Evolutionary conservation across 768 basidiomycete genomes (phyloP).

Genomic region (Candolleomyces aberdarensis): DNA sequence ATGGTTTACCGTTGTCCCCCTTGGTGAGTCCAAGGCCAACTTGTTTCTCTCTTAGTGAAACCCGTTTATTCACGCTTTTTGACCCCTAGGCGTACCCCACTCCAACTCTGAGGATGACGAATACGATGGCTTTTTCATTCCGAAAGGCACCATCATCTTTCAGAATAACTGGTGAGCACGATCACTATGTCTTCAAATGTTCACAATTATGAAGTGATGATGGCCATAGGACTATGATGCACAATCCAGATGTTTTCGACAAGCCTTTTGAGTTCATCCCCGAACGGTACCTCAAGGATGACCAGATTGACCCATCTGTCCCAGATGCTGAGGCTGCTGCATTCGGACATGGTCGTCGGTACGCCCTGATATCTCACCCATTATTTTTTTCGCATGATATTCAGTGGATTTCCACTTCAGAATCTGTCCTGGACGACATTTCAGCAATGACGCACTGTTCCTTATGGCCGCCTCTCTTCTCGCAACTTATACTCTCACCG

Average conservation of each 20-base stretch:
- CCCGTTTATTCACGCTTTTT: background rate
- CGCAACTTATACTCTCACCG: constrained; percentile 10
- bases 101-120: constrained; percentile 6
- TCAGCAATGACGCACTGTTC: constrained; percentile 42
- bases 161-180: constrained; percentile 25
- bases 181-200: too few species aligned
- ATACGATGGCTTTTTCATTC: constrained; percentile 24
- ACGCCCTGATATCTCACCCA: background rate
- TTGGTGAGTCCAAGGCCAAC: background rate
- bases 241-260: constrained; percentile 20
- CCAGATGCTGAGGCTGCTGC: constrained; percentile 19
- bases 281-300: constrained; percentile 26
- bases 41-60: too few species aligned
- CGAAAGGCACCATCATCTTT: constrained; percentile 30
- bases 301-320: constrained; percentile 15
- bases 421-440: constrained; percentile 39
- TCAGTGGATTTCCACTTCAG: background rate
- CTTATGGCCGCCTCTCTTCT: constrained; percentile 16
- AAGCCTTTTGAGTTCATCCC: constrained; percentile 24
- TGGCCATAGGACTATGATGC: constrained; percentile 19
- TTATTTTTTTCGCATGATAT: constrained; percentile 3
- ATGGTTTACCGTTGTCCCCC: constrained; percentile 7
- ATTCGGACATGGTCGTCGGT: constrained; percentile 28
- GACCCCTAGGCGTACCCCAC: constrained; percentile 5
- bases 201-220: too few species aligned